Percentiles rank a stretch among this genome's conserved stretches.
Conservation (phyloP, 2,329 filamentous ascomycete species). For the Aspergillus flavus region DNA sequence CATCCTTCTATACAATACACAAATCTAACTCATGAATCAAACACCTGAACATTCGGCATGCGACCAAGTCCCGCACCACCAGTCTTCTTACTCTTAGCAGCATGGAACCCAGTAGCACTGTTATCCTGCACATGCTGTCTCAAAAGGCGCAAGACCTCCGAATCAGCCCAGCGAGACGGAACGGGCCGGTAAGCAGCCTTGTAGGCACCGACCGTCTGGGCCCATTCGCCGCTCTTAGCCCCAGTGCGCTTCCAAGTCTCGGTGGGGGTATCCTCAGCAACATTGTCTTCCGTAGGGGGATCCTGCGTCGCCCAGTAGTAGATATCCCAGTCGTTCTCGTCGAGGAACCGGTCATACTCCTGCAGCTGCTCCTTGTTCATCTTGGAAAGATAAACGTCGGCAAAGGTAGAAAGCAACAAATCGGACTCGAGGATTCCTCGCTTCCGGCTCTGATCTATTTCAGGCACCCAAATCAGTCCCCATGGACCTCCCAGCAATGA, state of each 20-base stretch:
- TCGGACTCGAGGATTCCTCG: conserved; percentile 94
- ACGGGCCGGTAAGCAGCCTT: conserved; percentile 92
- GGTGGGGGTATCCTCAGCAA: conserved; percentile 38
- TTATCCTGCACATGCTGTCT: conserved; percentile 76
- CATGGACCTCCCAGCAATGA: background rate
- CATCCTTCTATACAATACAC: background rate
- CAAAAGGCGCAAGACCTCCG: conserved; percentile 75
- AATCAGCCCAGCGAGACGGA: conserved; percentile 80
- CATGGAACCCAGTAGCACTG: conserved; percentile 56
- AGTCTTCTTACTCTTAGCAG: conserved; percentile 41
- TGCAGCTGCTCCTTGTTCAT: conserved; percentile 75
- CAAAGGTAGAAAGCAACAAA: conserved; percentile 94
- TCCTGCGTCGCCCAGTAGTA: conserved; percentile 99
- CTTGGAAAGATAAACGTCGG: conserved; percentile 70
- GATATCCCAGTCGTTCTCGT: conserved; percentile 99
- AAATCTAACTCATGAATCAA: conserved; percentile 27
- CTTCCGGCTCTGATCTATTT: conserved; percentile 89
- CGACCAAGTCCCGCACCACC: conserved; percentile 46
- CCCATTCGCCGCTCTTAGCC: conserved; percentile 78
- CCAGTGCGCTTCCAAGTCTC: conserved; percentile 55
- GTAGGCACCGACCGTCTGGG: conserved; percentile 92
- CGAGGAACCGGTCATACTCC: conserved; percentile 89
- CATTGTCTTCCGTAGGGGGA: conserved; percentile 53
- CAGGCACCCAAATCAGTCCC: background rate
- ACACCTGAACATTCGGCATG: conserved; percentile 52